A percentile compares a stretch with the other conserved stretches of the same genome.
phyloP scores from a whole-genome alignment of 306 rosid species.

The Quercus aquifolioides region DNA sequence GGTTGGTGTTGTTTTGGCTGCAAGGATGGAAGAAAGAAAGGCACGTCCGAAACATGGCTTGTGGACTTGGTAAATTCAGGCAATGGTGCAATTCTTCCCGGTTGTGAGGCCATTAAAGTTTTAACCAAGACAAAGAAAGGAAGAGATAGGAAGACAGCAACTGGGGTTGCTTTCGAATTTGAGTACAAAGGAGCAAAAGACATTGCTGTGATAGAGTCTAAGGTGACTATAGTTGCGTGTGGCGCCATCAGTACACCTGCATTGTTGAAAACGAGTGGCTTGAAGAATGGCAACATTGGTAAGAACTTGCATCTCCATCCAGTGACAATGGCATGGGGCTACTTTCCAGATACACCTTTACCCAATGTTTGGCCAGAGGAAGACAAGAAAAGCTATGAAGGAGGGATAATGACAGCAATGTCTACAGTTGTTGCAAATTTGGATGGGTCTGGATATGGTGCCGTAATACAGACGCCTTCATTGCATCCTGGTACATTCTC shows the following conservation, averaged over 20 bases:
- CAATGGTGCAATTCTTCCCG: constrained; percentile 67
- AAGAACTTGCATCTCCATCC: constrained; percentile 80
- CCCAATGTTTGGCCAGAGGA: constrained; percentile 50
- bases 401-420: constrained; percentile 94
- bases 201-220: constrained; percentile 62
- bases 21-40: constrained; percentile 72
- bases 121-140: constrained; percentile 44
- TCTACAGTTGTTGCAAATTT: constrained; percentile 55
- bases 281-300: constrained; percentile 65
- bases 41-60: constrained; percentile 82
- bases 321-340: constrained; percentile 84
- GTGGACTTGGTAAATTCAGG: constrained; percentile 73
- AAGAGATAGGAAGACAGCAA: constrained; percentile 32
- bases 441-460: constrained; percentile 64
- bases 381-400: constrained; percentile 71
- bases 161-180: constrained; percentile 54
- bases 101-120: constrained; percentile 54
- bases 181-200: constrained; percentile 43
- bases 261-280: constrained; percentile 59
- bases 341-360: constrained; percentile 53
- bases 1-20: constrained; percentile 90
- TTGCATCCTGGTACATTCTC: constrained; percentile 85
- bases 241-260: constrained; percentile 76
- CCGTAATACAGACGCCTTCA: constrained; percentile 79
- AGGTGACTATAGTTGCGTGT: constrained; percentile 76